Evolutionary conservation across 345 rosid genomes (phyloP).

Genomic region (Physaria fendleri): DNA sequence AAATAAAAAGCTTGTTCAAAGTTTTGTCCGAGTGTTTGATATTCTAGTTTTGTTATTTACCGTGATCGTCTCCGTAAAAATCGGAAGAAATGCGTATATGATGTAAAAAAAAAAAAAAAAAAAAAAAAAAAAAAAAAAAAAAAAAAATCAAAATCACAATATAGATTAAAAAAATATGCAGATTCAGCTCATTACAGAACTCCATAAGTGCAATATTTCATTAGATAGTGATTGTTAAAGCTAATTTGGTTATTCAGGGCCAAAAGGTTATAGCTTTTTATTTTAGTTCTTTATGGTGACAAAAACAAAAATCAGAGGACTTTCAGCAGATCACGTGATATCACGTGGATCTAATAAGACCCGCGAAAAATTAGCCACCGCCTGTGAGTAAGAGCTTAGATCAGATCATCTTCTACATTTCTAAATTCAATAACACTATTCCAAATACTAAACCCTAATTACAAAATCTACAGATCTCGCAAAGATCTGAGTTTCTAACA

Average conservation of each 20-base stretch:
- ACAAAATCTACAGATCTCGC: conserved; percentile 13
- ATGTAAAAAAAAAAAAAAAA: too few species aligned
- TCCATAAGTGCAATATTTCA: not conserved
- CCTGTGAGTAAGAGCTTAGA: too few species aligned
- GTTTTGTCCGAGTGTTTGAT: too few species aligned
- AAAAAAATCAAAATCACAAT: not conserved
- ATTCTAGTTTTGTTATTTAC: too few species aligned
- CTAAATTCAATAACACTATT: not conserved
- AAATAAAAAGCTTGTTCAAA: too few species aligned
- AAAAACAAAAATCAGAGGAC: not conserved
- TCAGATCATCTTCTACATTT: conserved; percentile 17
- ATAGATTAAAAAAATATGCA: not conserved
- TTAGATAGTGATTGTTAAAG: not conserved
- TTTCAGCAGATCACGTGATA: conserved; percentile 27
- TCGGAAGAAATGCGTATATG: too few species aligned
- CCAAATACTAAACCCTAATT: not conserved
- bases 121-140: too few species aligned
- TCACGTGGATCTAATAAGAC: conserved; percentile 31
- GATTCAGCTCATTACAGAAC: not conserved
- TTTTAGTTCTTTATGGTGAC: not conserved
- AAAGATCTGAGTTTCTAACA: not conserved
- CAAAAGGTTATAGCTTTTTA: not conserved
- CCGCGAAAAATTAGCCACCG: conserved; percentile 30
- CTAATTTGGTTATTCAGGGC: not conserved
- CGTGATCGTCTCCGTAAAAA: too few species aligned